phyloP scores from a whole-genome alignment of 106 monocot species.

The Acorus calamus region DNA sequence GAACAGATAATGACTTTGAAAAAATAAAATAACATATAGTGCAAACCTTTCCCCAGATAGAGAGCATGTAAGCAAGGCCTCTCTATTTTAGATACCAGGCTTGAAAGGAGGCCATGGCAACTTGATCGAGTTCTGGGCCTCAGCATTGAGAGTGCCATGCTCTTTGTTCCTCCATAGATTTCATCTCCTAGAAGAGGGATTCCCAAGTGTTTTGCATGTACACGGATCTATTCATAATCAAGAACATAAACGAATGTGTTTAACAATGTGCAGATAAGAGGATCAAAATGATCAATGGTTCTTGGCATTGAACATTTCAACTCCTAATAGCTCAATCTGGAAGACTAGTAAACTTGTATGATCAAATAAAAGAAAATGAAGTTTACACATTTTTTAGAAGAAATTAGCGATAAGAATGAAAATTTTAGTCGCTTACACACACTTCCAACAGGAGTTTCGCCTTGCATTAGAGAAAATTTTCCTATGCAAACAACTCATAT shows the following conservation, averaged over 20 bases:
- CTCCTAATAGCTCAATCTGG: too few species aligned
- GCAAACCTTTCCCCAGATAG: conserved; percentile 52
- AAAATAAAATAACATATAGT: neutral
- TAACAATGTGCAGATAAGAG: too few species aligned
- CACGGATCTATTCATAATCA: conserved; percentile 52
- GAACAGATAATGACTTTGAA: neutral
- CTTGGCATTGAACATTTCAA: too few species aligned
- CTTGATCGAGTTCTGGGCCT: conserved; percentile 32
- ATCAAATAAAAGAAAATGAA: too few species aligned
- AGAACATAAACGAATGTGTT: neutral
- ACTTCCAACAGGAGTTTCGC: too few species aligned
- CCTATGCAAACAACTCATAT: neutral
- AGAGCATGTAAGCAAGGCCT: conserved; percentile 88
- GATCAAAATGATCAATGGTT: too few species aligned
- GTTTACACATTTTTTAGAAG: too few species aligned
- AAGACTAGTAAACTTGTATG: too few species aligned
- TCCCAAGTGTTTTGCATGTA: conserved; percentile 78
- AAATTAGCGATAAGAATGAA: too few species aligned
- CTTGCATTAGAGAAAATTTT: too few species aligned
- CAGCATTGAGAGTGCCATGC: conserved; percentile 65
- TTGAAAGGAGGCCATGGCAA: conserved; percentile 27
- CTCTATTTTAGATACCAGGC: conserved; percentile 49
- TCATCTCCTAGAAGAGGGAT: conserved; percentile 84
- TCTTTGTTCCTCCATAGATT: conserved; percentile 86
- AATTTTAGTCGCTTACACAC: too few species aligned